Base-by-base conservation (phyloP, 805 yeast species). In the Candida glaebosa region DNA sequence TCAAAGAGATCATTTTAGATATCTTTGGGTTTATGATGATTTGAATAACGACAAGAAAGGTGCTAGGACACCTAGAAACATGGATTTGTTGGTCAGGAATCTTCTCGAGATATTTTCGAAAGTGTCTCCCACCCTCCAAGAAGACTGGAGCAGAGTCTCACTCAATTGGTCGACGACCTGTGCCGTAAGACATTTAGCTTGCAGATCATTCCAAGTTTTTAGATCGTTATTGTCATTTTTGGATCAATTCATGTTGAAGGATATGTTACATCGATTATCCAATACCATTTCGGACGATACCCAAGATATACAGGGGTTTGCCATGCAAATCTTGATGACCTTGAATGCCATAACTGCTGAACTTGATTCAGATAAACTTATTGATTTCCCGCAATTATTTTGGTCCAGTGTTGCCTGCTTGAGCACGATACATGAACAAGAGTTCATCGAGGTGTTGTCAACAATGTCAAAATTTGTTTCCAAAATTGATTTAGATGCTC, bases 241-340 rank as follows among this genome's bases (percentile, higher is more conserved):
- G 46, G 97, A 93, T 56, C 90, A 84, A 54, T 72, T 76, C 8
- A 91, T 93, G 96, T 67, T 95, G 34, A 79, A 87, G 41, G 98
- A 90, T 63, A 87, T 93, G 96, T 69, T 93, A 8, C 96, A 91
- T 42, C 76, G 99, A 45, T 70, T 93, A 22, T 87, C 96, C 0
- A 90, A 89, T 52, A 95, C 99, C 0, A 83, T 93, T 5, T 81
- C 96, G 0, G 99, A 95, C 58, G 88, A 82, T 31, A 80, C 88
- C 8, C 66, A 78, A 0, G 99, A 93, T 51, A 90, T 93, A 30
- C 98, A 91, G 62, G 96, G 96, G 1, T 95, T 95, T 63, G 83
- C 97, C 0, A 87, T 93, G 90, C 99, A 93, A 63, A 93, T 93
- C 41, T 66, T 93, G 48, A 91, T 93, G 97, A 91, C 99, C 0